These are phyloP conservation scores for Dendrobium officinale DNA, from an alignment of 106 monocot species.

Conservation along the genomic window DNA sequence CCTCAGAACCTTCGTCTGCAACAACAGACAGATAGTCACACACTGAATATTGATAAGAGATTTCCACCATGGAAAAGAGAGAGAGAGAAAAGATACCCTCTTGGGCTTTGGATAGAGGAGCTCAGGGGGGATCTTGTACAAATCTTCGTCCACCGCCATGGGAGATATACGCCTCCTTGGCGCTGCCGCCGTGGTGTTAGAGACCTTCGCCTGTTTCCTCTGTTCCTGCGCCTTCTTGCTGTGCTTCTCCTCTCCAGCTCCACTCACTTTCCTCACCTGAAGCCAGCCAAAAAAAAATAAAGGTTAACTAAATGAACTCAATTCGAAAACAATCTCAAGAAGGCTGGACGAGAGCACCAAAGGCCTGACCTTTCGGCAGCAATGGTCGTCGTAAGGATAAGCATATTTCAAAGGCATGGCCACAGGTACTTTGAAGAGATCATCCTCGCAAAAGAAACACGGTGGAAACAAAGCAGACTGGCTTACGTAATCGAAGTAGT, in stretches of 20 bases:
- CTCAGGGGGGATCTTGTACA: slow-evolving; percentile 42
- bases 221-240: not conserved
- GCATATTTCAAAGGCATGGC: not conserved
- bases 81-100: slow-evolving; percentile 9
- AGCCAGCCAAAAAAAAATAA: not conserved
- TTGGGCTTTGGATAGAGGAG: slow-evolving; percentile 27
- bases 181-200: not conserved
- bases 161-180: not conserved
- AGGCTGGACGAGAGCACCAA: not conserved
- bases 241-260: not conserved
- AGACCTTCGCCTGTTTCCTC: not conserved
- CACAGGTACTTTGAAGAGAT: slow-evolving; percentile 15
- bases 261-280: not conserved
- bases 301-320: not conserved
- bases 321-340: not conserved
- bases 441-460: not conserved
- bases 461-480: slow-evolving; percentile 12
- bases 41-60: not conserved
- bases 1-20: slow-evolving; percentile 22
- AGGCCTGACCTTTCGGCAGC: not conserved
- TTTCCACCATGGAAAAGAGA: not conserved
- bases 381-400: not conserved
- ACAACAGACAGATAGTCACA: not conserved
- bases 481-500: slow-evolving; percentile 16
- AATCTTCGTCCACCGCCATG: slow-evolving; percentile 37